These are phyloP conservation scores for Trichoderma hamatum DNA, from an alignment of 2,329 filamentous ascomycete species.

Conservation along the genomic window DNA sequence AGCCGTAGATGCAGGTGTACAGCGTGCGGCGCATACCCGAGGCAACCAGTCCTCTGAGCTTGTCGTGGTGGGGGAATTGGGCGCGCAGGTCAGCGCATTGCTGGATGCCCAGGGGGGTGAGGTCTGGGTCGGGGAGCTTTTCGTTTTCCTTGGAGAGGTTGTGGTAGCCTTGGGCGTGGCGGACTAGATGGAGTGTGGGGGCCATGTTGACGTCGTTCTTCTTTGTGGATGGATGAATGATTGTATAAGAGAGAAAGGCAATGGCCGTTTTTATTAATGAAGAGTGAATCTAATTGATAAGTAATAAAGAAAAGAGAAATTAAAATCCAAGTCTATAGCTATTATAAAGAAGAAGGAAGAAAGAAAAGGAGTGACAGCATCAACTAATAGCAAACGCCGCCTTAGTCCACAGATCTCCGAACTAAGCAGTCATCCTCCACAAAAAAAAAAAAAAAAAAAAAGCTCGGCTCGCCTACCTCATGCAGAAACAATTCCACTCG, in stretches of 20 bases:
- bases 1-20: constrained; percentile 73
- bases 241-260: no score
- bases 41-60: constrained; percentile 71
- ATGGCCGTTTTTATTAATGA: not conserved
- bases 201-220: constrained; percentile 43
- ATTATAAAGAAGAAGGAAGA: not conserved
- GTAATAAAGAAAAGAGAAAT: not conserved
- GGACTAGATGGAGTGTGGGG: constrained; percentile 66
- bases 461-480: constrained; percentile 7
- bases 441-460: not conserved
- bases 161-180: constrained; percentile 79
- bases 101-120: constrained; percentile 73
- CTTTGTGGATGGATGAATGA: not conserved
- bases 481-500: constrained; percentile 1
- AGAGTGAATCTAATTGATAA: not conserved
- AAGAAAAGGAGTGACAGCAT: not conserved
- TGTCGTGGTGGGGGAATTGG: constrained; percentile 65
- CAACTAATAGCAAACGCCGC: not conserved
- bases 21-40: constrained; percentile 82
- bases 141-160: constrained; percentile 75
- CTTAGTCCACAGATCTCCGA: not conserved
- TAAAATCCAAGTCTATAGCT: not conserved
- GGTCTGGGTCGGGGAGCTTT: constrained; percentile 71
- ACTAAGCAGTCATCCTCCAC: not conserved
- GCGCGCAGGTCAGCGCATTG: constrained; percentile 70